These are phyloP conservation scores for Cynanchum wilfordii DNA, from an alignment of 257 asterid genomes.

Conservation along the genomic window DNA sequence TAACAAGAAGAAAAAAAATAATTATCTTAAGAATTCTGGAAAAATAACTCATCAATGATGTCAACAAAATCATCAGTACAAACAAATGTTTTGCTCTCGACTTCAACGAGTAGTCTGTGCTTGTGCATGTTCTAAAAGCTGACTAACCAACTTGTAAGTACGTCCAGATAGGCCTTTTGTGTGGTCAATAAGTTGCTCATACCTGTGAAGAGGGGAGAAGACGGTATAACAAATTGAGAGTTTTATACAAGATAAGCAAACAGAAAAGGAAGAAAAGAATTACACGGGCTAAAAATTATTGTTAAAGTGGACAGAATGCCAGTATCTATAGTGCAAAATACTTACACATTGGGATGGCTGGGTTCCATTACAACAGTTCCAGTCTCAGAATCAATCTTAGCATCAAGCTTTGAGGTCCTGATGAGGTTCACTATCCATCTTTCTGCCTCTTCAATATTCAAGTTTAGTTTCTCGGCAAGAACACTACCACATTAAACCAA, in stretches of 20 bases:
- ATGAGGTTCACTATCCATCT: constrained; percentile 91
- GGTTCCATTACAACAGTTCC: constrained; percentile 90
- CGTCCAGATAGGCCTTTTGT: constrained; percentile 85
- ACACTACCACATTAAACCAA: constrained; percentile 45
- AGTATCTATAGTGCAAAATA: constrained; percentile 4
- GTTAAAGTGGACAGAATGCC: not conserved
- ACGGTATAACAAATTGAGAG: not conserved
- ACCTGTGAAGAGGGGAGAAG: constrained; percentile 36
- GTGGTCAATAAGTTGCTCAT: constrained; percentile 94
- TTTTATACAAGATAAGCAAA: not conserved
- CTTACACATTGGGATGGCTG: constrained; percentile 81
- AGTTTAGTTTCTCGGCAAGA: constrained; percentile 88
- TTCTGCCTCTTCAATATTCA: constrained; percentile 87
- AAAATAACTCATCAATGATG: constrained; percentile 1
- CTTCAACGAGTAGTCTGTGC: constrained; percentile 57
- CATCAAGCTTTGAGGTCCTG: constrained; percentile 93
- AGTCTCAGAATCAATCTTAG: constrained; percentile 66
- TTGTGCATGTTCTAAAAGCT: constrained; percentile 77
- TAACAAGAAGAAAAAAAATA: not conserved
- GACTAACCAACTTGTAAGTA: constrained; percentile 68
- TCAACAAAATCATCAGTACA: constrained; percentile 3
- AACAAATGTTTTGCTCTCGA: not conserved
- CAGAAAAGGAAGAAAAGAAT: not conserved
- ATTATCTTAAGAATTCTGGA: not conserved
- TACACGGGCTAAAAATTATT: not conserved